Evolutionary conservation across 2,329 filamentous ascomycete species (phyloP), one percentile per base, ranked within the genome.

Genomic region (Arachnopeziza araneosa): DNA sequence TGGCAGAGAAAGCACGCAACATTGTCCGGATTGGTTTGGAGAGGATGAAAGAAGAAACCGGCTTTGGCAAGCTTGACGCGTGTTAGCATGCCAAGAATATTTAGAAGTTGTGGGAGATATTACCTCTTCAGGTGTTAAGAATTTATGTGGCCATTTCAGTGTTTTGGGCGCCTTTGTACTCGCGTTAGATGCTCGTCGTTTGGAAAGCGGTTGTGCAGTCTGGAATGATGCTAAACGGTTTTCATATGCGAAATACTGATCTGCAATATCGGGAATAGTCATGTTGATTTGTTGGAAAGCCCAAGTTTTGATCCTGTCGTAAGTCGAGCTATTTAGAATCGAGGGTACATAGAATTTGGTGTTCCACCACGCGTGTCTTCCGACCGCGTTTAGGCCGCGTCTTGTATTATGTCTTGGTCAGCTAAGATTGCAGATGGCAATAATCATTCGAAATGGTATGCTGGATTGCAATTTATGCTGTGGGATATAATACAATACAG

Each of bases 21-120:
- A 74, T 98, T 98, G 74, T 99, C 95, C 48, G 87, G 87, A 70
- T 86, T 90, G 53, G 84, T 82, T 56, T 84, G 80, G 17, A 83
- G 85, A 1, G 95, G 93, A 62, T 87, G 84, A 76, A 91, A 98
- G 76, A 88, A 95, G 77, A 99, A 96, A 48, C 95, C 95, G 59
- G 95, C 93, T 70, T 84, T 86, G 4, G 95, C 93, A 69, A 99
- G 87, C 89, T 96, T 71, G 52, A 54, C 50, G 36, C 54, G 14
- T 59, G 56, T 69, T 44, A 70, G 64, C 30, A 56, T 32, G 1
- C 4, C 30, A 19, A 17, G 19, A 21, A 22, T 1, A 22, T 24
- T 50, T 19, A 14, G 2, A 44, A 8, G 6, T 44, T 19, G 12
- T 32, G 32, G 21, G 55, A 48, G 77, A 90, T 57, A 23, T n/a